Conservation (phyloP, 2,329 filamentous ascomycete genomes). For the Trichoderma atroviride region DNA sequence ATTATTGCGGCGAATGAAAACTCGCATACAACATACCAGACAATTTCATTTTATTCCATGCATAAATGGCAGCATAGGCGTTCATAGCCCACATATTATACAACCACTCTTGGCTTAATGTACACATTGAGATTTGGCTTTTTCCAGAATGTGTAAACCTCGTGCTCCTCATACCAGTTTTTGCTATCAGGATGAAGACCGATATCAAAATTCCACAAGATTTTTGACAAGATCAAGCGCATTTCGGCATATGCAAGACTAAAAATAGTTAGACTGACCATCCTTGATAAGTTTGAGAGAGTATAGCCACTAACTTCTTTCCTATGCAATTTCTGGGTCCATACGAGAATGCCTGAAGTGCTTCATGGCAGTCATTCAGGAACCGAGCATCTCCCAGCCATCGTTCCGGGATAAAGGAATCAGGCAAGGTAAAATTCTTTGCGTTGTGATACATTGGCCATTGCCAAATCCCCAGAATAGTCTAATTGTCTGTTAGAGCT, state of each 20-base stretch:
- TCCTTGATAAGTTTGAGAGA: background rate
- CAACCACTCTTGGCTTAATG: conserved; percentile 1
- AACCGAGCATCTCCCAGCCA: conserved; percentile 37
- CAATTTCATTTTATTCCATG: no score
- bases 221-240: conserved; percentile 34
- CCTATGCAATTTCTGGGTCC: conserved; percentile 40
- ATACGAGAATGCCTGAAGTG: conserved; percentile 36
- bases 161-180: conserved; percentile 15
- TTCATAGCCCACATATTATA: background rate
- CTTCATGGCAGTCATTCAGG: conserved; percentile 32
- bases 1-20: no score
- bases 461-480: conserved; percentile 40
- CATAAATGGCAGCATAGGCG: no score
- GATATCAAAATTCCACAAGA: conserved; percentile 38
- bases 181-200: conserved; percentile 29
- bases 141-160: conserved; percentile 20
- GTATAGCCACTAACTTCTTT: conserved; percentile 34
- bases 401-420: conserved; percentile 44
- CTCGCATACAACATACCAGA: no score
- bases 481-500: conserved; percentile 22
- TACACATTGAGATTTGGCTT: conserved; percentile 18
- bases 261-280: background rate
- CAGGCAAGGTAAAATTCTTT: conserved; percentile 38
- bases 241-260: conserved; percentile 40
- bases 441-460: conserved; percentile 41